Evolutionary conservation across 768 basidiomycete genomes (phyloP), one percentile per base, ranked within the genome.

Genomic region (Russula brevipes): DNA sequence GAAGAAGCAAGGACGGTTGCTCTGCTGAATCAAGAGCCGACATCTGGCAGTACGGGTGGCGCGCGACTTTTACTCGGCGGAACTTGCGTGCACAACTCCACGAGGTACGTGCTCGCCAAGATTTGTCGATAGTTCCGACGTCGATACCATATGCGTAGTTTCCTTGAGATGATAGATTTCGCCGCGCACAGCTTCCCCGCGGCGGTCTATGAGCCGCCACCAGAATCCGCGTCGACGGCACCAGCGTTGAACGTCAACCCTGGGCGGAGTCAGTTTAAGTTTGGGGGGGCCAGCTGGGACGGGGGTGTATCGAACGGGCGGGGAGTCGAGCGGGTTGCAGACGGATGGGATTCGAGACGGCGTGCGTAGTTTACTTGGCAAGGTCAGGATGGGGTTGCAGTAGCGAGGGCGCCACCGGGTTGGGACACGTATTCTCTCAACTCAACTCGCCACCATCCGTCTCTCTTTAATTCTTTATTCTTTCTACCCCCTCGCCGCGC

Each of bases 61-160:
- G 85, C 87, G 24, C 81, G 94, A 39, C 76, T 98, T 46, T 73
- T 99, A 3, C 82, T 99, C 4, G 97, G 96, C 1, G 96, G 97
- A 16, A 98, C 94, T 42, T 95, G 89, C 68, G 82, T 99, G 12
- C 95, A 97, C 73, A 98, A 98, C 71, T 97, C 96, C 4, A 86
- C 87, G 31, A 90, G 87, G 94, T 96, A 75, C 44, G 82, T 68
- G 17, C 16, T 17, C 42, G 41, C 31, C 16, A 39, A 31, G 19
- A 38, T 52, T 50, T 47, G 17, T 12, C 33, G 38, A 19, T 17
- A 14, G 50, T 33, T 61, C 10, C 24, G 45, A 17, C 50, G 46
- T 36, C 51, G 47, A 66, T 36, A 33, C 53, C 35, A 35, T 39
- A 45, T 24, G 19, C 35, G 14, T 30, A 95, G 93, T 65, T 97